Evolutionary conservation across 345 rosid genomes (phyloP), one percentile per base, ranked within the genome.

Genomic region (Garcia nutans): DNA sequence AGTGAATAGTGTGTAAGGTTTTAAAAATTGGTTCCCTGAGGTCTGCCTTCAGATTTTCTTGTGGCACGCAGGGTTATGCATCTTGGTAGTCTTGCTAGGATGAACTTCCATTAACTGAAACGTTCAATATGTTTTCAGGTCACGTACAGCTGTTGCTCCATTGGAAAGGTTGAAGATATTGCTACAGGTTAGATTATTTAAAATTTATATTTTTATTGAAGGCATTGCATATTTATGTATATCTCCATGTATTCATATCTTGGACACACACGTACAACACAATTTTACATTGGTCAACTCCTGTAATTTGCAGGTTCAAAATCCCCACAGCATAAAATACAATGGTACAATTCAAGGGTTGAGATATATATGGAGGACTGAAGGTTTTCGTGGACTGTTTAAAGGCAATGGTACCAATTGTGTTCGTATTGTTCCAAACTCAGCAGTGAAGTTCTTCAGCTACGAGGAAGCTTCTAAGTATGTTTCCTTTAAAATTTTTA

Each of bases 351-450:
- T 93, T 55, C 98, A 90, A 81, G 97, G 97, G 20, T 84, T 93
- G 88, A 91, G 86, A 78, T 91, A 89, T 71, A 91, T 93, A 76
- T 90, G 97, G 97, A 88, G 79, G 82, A 88, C 89, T 59, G 97
- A 93, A 81, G 95, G 98, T 71, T 83, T 91, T n/a, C 87, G 91
- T 73, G 98, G 98, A 68, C 16, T 93, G 83, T 90, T 91, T 70
- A 91, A 90, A 85, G 98, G 98, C 75, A 96, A 96, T 49, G 98
- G 99, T 23, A 85, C 99, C 44, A 96, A 96, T 77, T 96, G 99
- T 82, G 98, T 97, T 64, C 97, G 97, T 37, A 93, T 93, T 70
- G 85, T 93, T 65, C 98, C 97, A 28, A 93, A 91, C 79, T 93
- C 97, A 1, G 98, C 97, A 13, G 97, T 93, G 82, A 90, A 93